Conservation (phyloP, 2,329 filamentous ascomycete genomes). For the Endocalyx cinctus region DNA sequence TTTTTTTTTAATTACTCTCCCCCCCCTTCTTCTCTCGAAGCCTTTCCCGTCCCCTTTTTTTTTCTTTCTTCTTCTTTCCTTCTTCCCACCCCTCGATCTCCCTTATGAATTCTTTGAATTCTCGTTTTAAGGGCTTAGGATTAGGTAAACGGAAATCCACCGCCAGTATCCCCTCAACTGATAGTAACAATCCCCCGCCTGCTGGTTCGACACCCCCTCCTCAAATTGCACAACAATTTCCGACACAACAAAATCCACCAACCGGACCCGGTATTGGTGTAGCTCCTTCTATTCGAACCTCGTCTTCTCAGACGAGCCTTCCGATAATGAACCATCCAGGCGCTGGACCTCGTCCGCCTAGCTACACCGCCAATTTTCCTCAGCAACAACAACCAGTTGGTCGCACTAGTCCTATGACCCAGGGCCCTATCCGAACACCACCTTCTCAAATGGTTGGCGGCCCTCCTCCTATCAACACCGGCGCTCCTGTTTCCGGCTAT, state of each 20-base stretch:
- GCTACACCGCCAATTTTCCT: constrained; percentile 56
- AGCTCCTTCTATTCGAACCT: constrained; percentile 42
- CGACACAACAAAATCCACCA: constrained; percentile 8
- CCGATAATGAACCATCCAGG: constrained; percentile 61
- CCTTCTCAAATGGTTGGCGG: constrained; percentile 59
- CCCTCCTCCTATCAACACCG: constrained; percentile 64
- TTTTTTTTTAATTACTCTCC: no score
- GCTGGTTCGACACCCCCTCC: constrained; percentile 34
- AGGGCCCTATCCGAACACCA: constrained; percentile 48
- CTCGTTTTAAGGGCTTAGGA: constrained; percentile 73
- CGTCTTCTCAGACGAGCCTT: constrained; percentile 44
- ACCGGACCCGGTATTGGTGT: constrained; percentile 28
- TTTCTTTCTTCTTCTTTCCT: constrained; percentile 15
- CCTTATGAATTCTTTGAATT: constrained; percentile 76
- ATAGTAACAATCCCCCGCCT: constrained; percentile 34
- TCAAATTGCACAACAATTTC: constrained; percentile 49
- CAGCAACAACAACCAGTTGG: constrained; percentile 44
- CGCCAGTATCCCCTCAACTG: constrained; percentile 52
- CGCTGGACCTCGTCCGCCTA: constrained; percentile 57
- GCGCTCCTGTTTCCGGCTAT: constrained; percentile 54
- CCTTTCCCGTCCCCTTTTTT: constrained; percentile 17
- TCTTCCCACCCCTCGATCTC: constrained; percentile 15
- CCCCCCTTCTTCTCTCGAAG: no score
- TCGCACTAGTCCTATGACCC: constrained; percentile 48
- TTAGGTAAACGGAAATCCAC: constrained; percentile 76